Percentiles rank a stretch among this genome's conserved stretches.
phyloP scores from a whole-genome alignment of 2,329 filamentous ascomycete species.

The Albifimbria verrucaria region DNA sequence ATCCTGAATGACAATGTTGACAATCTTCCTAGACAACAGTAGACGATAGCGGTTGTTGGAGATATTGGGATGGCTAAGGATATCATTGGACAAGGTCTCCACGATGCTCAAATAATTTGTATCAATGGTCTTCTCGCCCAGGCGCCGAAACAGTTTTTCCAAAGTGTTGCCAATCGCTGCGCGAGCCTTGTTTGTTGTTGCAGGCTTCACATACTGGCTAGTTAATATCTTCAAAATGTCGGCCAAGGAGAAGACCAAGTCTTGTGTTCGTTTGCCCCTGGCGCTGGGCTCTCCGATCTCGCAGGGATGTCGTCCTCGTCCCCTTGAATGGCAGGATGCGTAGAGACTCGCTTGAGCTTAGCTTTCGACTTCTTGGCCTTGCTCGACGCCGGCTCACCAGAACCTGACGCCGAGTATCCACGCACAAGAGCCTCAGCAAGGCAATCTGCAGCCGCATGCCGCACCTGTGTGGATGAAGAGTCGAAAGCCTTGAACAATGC shows the following conservation, averaged over 20 bases:
- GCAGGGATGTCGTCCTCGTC: constrained; percentile 71
- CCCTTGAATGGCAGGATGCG: constrained; percentile 56
- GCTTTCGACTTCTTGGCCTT: constrained; percentile 71
- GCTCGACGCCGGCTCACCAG: constrained; percentile 42
- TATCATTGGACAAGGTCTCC: constrained; percentile 73
- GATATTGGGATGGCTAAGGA: constrained; percentile 74
- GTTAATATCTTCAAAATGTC: constrained; percentile 81
- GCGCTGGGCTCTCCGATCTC: constrained; percentile 70
- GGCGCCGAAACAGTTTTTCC: constrained; percentile 69
- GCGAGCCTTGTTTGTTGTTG: constrained; percentile 76
- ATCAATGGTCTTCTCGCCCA: constrained; percentile 83
- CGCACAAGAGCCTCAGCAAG: constrained; percentile 81
- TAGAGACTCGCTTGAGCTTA: constrained; percentile 56
- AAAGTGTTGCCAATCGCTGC: constrained; percentile 87
- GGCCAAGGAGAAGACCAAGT: constrained; percentile 68
- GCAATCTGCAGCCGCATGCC: constrained; percentile 83
- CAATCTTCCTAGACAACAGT: constrained; percentile 78
- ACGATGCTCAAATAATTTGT: constrained; percentile 77
- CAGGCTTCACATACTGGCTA: constrained; percentile 71
- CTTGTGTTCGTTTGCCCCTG: constrained; percentile 65
- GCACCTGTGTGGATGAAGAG: constrained; percentile 67
- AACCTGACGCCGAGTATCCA: constrained; percentile 56
- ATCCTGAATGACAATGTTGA: constrained; percentile 79
- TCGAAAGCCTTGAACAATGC: constrained; percentile 86
- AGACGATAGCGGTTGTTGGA: constrained; percentile 83